These are phyloP conservation scores for Thinopyrum obtusiflorum DNA, from an alignment of 202 grass and related monocot genomes.

Conservation along the genomic window DNA sequence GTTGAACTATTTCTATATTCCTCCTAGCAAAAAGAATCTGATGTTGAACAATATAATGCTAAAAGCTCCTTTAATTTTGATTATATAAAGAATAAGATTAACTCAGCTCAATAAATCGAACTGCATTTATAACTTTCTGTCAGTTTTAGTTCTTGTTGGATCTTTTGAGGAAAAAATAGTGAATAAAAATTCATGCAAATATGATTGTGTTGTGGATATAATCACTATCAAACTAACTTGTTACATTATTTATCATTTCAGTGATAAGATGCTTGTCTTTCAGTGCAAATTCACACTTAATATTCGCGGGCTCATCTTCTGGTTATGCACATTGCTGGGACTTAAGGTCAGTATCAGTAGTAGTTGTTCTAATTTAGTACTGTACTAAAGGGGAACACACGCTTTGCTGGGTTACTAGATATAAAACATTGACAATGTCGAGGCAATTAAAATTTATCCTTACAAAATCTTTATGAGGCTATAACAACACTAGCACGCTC, in stretches of 20 bases:
- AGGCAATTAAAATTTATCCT: not conserved
- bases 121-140: not conserved
- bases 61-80: not conserved
- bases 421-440: not conserved
- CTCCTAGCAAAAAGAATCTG: not conserved
- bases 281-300: slow-evolving; percentile 45
- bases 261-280: slow-evolving; percentile 72
- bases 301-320: slow-evolving; percentile 85
- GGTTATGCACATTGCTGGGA: slow-evolving; percentile 98
- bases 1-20: not conserved
- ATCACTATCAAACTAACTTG: not conserved
- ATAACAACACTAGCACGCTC: not conserved
- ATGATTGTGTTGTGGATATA: slow-evolving; percentile 8
- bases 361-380: slow-evolving; percentile 13
- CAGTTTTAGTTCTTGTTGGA: slow-evolving; percentile 15
- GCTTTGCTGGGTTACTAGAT: not conserved
- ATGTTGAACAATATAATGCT: not conserved
- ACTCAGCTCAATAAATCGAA: not conserved
- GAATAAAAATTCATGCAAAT: not conserved
- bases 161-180: not conserved
- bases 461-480: not conserved
- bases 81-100: not conserved
- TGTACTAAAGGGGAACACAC: not conserved
- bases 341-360: slow-evolving; percentile 57
- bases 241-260: slow-evolving; percentile 29